Evolutionary conservation across 257 asterid species (phyloP), one percentile per base, ranked within the genome.

Genomic region (Gentiana straminea): DNA sequence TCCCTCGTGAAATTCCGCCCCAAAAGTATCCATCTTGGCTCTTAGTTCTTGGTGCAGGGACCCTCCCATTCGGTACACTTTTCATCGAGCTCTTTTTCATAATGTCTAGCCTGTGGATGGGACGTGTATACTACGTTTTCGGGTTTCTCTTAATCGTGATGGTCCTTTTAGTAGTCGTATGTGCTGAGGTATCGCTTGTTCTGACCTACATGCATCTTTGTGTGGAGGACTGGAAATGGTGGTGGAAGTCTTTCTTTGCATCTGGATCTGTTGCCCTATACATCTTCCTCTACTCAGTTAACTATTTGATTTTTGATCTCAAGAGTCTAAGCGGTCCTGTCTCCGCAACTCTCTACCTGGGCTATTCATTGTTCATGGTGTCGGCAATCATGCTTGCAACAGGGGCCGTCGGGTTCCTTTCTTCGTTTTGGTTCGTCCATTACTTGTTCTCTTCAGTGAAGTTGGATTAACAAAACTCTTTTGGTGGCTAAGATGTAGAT

Each of bases 211-310:
- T 89, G 97, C 95, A 89, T 64, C 81, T 85, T 0, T 89, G 95
- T 55, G 95, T 85, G 60, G 95, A 89, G 81, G 95, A 89, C 64
- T 89, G 86, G 91, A 76, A 67, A 67, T 89, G 97, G 95, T 89
- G 95, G 97, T 89, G 97, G 97, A 89, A 89, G 59, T 85, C 97
- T 2, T 89, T 89, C 77, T 89, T 81, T 47, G 91, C 95, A 1
- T 89, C 97, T 0, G 95, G 89, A 13, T 89, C 95, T 13, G 94
- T 89, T 54, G 89, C 95, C 24, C 64, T 83, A 38, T 89, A 89
- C 77, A 81, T 89, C 62, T 89, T 85, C 24, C 59, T 85, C 0
- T 89, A 89, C 80, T 83, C 94, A 0, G 35, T 85, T 24, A 83
- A 85, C 66, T 85, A 89, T 47, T 75, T 83, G 54, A 59, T 85